A percentile compares a stretch with the other conserved stretches of the same genome.
These are phyloP conservation scores for Strobilomyces dryophilus DNA, from an alignment of 768 basidiomycete species.

Conservation along the genomic window DNA sequence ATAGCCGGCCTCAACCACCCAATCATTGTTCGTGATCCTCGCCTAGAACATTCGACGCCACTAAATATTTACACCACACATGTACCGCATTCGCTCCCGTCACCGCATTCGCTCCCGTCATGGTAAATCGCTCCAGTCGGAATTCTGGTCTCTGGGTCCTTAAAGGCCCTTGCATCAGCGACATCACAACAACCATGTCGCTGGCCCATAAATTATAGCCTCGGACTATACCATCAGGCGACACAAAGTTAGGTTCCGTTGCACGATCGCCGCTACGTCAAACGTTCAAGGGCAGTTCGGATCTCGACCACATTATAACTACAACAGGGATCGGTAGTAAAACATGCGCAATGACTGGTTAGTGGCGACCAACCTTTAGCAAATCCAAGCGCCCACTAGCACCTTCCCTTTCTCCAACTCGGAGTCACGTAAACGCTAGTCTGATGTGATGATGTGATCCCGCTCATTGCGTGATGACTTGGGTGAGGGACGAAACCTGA, in stretches of 20 bases:
- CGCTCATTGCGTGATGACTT: conserved; percentile 54
- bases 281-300: conserved; percentile 8
- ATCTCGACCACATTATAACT: conserved; percentile 4
- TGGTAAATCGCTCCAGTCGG: not conserved
- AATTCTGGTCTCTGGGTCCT: too few species aligned
- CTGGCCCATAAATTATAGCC: not conserved
- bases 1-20: not conserved
- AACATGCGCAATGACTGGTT: not conserved
- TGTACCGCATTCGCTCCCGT: not conserved
- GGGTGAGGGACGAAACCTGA: conserved; percentile 54
- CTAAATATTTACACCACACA: not conserved
- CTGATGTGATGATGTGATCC: conserved; percentile 30
- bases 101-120: not conserved
- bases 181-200: not conserved
- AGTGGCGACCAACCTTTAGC: conserved; percentile 37
- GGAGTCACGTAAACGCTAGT: conserved; percentile 63
- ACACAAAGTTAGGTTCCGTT: conserved; percentile 18
- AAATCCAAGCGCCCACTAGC: conserved; percentile 37
- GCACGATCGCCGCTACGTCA: not conserved
- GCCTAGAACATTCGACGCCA: conserved; percentile 17
- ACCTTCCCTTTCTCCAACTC: conserved; percentile 50
- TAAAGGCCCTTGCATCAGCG: not conserved
- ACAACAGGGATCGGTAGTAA: not conserved
- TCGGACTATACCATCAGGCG: not conserved
- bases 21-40: conserved; percentile 23